A percentile compares a stretch with the other conserved stretches of the same genome.
These are phyloP conservation scores for Umbelopsis sp. DNA, from an alignment of 192 early-diverging fungal genomes.

Conservation along the genomic window DNA sequence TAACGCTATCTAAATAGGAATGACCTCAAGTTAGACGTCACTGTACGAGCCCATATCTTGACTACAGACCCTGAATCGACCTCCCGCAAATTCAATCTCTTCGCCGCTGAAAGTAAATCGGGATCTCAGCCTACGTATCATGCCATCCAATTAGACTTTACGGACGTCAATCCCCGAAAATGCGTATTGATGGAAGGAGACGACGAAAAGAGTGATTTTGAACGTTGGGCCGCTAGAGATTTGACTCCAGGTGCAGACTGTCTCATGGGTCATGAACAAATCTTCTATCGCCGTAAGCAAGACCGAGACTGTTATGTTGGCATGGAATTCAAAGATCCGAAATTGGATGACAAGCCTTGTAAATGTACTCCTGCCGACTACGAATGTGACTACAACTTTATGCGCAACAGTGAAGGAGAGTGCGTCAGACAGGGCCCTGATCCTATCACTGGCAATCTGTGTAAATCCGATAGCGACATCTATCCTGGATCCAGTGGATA, in stretches of 20 bases:
- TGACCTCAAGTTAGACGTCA: slow-evolving; percentile 45
- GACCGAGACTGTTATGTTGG: slow-evolving; percentile 79
- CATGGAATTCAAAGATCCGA: slow-evolving; percentile 58
- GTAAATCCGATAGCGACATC: slow-evolving; percentile 59
- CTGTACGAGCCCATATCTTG: slow-evolving; percentile 63
- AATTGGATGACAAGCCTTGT: slow-evolving; percentile 64
- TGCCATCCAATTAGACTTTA: slow-evolving; percentile 74
- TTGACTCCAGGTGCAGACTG: slow-evolving; percentile 65
- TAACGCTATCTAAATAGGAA: slow-evolving; percentile 33
- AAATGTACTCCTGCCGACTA: slow-evolving; percentile 82
- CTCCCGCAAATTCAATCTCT: slow-evolving; percentile 70
- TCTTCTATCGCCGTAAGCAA: slow-evolving; percentile 77
- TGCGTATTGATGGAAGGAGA: slow-evolving; percentile 68
- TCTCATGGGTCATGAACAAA: slow-evolving; percentile 77
- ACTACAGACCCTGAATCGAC: slow-evolving; percentile 84
- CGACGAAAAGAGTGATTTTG: slow-evolving; percentile 65
- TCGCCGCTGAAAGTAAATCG: slow-evolving; percentile 39
- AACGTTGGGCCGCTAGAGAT: slow-evolving; percentile 71
- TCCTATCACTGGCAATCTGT: slow-evolving; percentile 63
- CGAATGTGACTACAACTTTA: slow-evolving; percentile 93
- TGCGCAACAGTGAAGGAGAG: slow-evolving; percentile 43
- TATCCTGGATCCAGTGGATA: slow-evolving; percentile 82
- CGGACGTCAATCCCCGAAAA: slow-evolving; percentile 55
- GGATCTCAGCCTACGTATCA: slow-evolving; percentile 35
- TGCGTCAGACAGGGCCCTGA: slow-evolving; percentile 65